Evolutionary conservation across 768 basidiomycete genomes (phyloP).

Genomic region (Mycena venus): DNA sequence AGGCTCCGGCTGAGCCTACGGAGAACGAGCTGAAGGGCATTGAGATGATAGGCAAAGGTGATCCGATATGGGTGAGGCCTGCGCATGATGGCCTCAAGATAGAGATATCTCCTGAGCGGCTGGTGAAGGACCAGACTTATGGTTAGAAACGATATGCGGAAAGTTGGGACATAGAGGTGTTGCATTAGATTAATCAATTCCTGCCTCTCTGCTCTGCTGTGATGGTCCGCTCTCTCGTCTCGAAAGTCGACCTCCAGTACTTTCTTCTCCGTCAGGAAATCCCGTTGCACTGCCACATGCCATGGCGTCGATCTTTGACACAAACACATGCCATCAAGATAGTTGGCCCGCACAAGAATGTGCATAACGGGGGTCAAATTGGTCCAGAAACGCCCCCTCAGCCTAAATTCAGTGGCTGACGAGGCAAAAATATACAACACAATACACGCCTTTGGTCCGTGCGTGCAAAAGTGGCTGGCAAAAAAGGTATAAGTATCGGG

Average conservation of each 20-base stretch:
- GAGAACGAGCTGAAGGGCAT: conserved; percentile 57
- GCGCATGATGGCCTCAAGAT: conserved; percentile 82
- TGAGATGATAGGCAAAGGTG: conserved; percentile 61
- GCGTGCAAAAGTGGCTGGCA: neutral
- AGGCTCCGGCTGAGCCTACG: conserved; percentile 41
- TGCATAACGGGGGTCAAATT: no score
- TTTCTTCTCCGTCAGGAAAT: neutral
- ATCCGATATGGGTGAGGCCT: conserved; percentile 73
- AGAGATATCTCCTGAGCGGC: conserved; percentile 54
- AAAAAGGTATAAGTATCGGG: no score
- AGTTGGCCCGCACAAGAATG: no score
- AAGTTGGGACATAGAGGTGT: no score
- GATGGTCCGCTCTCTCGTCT: no score
- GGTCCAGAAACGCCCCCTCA: no score
- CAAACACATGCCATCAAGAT: no score
- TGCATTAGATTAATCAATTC: no score
- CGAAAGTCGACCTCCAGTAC: no score
- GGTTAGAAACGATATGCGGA: conserved; percentile 26
- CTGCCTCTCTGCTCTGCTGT: no score
- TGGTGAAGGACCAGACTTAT: conserved; percentile 69
- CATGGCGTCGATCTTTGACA: no score
- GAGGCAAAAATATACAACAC: no score
- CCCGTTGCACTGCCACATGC: neutral
- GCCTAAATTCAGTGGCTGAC: neutral
- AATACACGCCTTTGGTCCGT: neutral